Conservation (phyloP, 2,329 filamentous ascomycete genomes). For the Verticillium tricorpus region DNA sequence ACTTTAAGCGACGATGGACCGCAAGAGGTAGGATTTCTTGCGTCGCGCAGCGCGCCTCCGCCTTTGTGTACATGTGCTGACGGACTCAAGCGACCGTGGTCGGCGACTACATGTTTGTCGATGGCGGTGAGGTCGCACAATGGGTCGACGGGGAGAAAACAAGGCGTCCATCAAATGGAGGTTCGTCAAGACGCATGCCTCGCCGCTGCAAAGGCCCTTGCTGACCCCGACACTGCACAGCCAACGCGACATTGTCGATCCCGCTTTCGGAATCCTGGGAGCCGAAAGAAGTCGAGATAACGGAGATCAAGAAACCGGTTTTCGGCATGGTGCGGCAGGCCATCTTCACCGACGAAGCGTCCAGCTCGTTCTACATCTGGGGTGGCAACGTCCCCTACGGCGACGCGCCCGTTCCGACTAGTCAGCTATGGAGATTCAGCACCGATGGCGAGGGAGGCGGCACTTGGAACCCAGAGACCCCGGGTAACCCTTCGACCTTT, state of each 20-base stretch:
- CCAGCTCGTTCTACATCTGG: slow-evolving; percentile 28
- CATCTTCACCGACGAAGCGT: slow-evolving; percentile 24
- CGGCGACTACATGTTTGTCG: slow-evolving; percentile 31
- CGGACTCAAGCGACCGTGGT: slow-evolving; percentile 16
- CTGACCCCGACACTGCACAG: slow-evolving; percentile 9
- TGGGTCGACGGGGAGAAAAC: slow-evolving; percentile 17
- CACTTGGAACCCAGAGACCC: slow-evolving; percentile 21
- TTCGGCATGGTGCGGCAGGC: slow-evolving; percentile 23
- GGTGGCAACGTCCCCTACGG: slow-evolving; percentile 21
- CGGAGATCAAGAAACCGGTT: slow-evolving; percentile 20
- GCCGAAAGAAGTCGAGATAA: slow-evolving; percentile 23
- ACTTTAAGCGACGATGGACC: background rate
- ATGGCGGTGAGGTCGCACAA: slow-evolving; percentile 30
- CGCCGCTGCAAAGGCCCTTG: background rate
- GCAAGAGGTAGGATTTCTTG: background rate
- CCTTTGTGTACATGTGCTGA: background rate
- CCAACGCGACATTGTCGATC: slow-evolving; percentile 28
- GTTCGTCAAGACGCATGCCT: slow-evolving; percentile 9
- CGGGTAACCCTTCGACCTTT: slow-evolving; percentile 24
- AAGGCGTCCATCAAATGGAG: slow-evolving; percentile 15
- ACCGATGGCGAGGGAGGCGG: slow-evolving; percentile 26
- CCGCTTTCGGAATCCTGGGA: slow-evolving; percentile 27
- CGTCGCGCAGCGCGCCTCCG: background rate
- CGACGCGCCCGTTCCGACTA: slow-evolving; percentile 14
- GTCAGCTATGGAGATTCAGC: slow-evolving; percentile 26